These are phyloP conservation scores for Umbelopsis ramanniana DNA, from an alignment of 192 early-diverging fungal species.

Conservation along the genomic window DNA sequence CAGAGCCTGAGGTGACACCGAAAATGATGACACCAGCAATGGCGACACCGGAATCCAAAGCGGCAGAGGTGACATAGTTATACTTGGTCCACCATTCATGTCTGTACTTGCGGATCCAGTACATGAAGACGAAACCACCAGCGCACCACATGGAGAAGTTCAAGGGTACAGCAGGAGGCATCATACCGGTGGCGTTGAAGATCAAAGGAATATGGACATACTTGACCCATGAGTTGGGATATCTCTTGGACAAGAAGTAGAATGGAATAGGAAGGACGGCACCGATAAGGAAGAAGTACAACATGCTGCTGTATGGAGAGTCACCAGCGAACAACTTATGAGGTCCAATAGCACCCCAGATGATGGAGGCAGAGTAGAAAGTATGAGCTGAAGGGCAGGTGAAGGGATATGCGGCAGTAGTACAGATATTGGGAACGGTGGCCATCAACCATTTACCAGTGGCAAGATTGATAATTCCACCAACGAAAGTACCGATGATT, in stretches of 20 bases:
- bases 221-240: slow-evolving; percentile 51
- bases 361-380: slow-evolving; percentile 71
- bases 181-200: slow-evolving; percentile 52
- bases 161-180: slow-evolving; percentile 58
- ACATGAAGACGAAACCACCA: slow-evolving; percentile 59
- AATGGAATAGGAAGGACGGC: slow-evolving; percentile 60
- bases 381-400: slow-evolving; percentile 54
- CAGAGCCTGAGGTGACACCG: slow-evolving; percentile 38
- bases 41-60: slow-evolving; percentile 60
- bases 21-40: slow-evolving; percentile 53
- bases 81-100: slow-evolving; percentile 66
- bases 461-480: slow-evolving; percentile 54
- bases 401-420: slow-evolving; percentile 42
- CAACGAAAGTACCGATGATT: slow-evolving; percentile 62
- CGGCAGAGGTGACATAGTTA: slow-evolving; percentile 72
- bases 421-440: slow-evolving; percentile 48
- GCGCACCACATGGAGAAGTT: slow-evolving; percentile 50
- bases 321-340: slow-evolving; percentile 59
- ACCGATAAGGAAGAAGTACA: slow-evolving; percentile 58
- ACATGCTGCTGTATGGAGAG: slow-evolving; percentile 42
- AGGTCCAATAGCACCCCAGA: slow-evolving; percentile 84
- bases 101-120: slow-evolving; percentile 51
- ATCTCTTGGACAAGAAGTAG: slow-evolving; percentile 57
- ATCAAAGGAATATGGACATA: slow-evolving; percentile 63
- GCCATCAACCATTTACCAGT: slow-evolving; percentile 54